phyloP scores from a whole-genome alignment of 2,329 filamentous ascomycete genomes.

The Myriosclerotinia scirpicola region DNA sequence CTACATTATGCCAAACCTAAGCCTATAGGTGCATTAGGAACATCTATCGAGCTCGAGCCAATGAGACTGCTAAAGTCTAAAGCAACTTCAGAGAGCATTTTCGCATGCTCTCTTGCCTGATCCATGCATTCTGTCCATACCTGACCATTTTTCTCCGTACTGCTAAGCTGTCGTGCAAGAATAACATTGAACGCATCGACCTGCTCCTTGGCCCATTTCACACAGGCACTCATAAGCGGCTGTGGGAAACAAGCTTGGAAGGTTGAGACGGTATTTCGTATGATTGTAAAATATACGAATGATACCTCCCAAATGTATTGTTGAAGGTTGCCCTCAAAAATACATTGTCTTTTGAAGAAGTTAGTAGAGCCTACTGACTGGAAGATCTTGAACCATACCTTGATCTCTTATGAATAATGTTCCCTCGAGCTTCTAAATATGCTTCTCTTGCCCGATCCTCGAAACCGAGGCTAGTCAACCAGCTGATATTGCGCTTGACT shows the following conservation, averaged over 20 bases:
- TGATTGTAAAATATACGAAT: conserved; percentile 92
- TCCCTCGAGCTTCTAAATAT: conserved; percentile 77
- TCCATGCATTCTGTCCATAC: conserved; percentile 83
- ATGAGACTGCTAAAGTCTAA: conserved; percentile 86
- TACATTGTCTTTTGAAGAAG: conserved; percentile 67
- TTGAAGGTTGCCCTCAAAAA: conserved; percentile 91
- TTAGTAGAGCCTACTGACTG: background rate
- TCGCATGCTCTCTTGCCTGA: conserved; percentile 76
- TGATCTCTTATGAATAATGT: conserved; percentile 76
- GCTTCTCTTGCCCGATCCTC: conserved; percentile 86
- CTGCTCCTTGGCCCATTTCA: conserved; percentile 97
- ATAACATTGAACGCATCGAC: conserved; percentile 87
- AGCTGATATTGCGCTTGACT: conserved; percentile 77
- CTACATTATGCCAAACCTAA: conserved; percentile 39
- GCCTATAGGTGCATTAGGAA: conserved; percentile 41
- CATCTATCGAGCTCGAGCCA: conserved; percentile 51
- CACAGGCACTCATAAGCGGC: conserved; percentile 86
- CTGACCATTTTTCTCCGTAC: conserved; percentile 71
- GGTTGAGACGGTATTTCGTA: conserved; percentile 87
- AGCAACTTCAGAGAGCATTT: conserved; percentile 78
- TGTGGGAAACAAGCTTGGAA: conserved; percentile 86
- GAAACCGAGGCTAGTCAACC: conserved; percentile 83
- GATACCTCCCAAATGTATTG: conserved; percentile 94
- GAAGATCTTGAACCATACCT: conserved; percentile 55
- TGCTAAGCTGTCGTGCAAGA: conserved; percentile 80